phyloP scores from a whole-genome alignment of 176 grass and related monocot species.

The Themeda triandra region DNA sequence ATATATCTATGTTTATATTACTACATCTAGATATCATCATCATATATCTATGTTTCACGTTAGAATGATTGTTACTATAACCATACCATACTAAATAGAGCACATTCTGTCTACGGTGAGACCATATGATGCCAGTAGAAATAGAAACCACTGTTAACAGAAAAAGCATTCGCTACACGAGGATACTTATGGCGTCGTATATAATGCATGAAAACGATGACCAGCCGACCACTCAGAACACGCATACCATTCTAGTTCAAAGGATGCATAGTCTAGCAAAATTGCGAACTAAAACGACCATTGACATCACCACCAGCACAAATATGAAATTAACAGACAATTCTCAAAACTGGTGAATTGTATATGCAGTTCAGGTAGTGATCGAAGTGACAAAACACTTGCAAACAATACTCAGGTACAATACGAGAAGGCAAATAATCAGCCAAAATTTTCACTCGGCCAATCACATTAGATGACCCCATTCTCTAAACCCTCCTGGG shows the following conservation, averaged over 20 bases:
- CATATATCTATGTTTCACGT: too few species aligned
- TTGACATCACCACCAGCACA: background rate
- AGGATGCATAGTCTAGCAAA: background rate
- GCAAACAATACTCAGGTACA: conserved; percentile 22
- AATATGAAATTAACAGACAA: background rate
- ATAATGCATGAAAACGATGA: too few species aligned
- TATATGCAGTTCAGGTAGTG: background rate
- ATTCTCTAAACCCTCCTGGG: conserved; percentile 60
- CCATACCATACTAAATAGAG: too few species aligned
- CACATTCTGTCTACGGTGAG: too few species aligned
- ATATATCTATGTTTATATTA: too few species aligned
- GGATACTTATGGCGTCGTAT: too few species aligned
- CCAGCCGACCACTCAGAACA: background rate
- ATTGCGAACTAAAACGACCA: background rate
- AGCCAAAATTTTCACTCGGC: conserved; percentile 33
- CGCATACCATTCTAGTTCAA: background rate
- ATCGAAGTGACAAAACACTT: conserved; percentile 15
- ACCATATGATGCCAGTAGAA: too few species aligned
- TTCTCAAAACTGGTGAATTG: background rate
- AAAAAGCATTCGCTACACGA: too few species aligned
- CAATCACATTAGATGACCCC: background rate
- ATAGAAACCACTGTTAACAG: too few species aligned
- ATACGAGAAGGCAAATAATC: background rate
- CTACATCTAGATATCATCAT: too few species aligned
- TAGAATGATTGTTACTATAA: too few species aligned